Conservation (phyloP, 352 stramenopile species). For the Pythium volutum region DNA sequence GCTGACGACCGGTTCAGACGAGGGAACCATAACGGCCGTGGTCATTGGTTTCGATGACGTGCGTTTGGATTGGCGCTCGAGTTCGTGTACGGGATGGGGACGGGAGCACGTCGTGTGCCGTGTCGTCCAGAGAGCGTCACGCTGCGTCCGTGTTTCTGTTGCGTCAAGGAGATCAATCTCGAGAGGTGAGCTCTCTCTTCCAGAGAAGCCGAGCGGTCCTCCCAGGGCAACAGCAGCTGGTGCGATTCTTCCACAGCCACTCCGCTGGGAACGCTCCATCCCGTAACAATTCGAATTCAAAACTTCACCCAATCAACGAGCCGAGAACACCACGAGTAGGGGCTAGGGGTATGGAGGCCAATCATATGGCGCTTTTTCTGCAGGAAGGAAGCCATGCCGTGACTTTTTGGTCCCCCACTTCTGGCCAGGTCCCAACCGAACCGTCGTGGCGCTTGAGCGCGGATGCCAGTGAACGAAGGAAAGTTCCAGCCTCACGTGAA, state of each 20-base stretch:
- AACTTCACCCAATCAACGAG: slow-evolving; percentile 19
- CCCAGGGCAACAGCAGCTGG: not conserved
- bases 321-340: not conserved
- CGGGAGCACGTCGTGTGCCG: not conserved
- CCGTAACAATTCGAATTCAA: slow-evolving; percentile 18
- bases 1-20: slow-evolving; percentile 24
- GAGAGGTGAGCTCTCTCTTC: not conserved
- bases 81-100: no score
- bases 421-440: not conserved
- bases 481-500: no score
- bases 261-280: slow-evolving; percentile 6
- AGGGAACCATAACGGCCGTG: slow-evolving; percentile 44
- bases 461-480: no score
- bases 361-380: slow-evolving; percentile 13
- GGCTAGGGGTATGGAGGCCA: not conserved
- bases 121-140: not conserved
- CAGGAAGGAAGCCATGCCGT: slow-evolving; percentile 8
- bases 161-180: slow-evolving; percentile 4
- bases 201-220: slow-evolving; percentile 6
- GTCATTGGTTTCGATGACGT: slow-evolving; percentile 31
- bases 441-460: not conserved
- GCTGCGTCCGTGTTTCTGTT: not conserved
- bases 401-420: not conserved
- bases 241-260: slow-evolving; percentile 23
- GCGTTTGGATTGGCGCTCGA: no score